These are phyloP conservation scores for Chytridium lagenaria DNA, from an alignment of 371 early-diverging fungal genomes.

Conservation along the genomic window DNA sequence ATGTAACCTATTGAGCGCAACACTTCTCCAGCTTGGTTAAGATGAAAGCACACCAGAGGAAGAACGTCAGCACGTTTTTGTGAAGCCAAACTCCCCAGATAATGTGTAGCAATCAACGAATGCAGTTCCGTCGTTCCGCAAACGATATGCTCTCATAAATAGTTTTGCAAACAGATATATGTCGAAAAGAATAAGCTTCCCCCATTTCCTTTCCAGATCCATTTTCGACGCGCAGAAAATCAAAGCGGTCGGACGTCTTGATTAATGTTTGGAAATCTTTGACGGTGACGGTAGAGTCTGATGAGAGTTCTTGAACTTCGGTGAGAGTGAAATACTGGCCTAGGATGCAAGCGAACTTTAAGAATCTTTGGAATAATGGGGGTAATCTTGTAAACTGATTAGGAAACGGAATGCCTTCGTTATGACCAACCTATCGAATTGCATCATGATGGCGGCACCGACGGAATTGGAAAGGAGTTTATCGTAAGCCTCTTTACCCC, in stretches of 20 bases:
- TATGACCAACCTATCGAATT: background rate
- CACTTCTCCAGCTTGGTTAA: background rate
- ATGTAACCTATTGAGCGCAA: background rate
- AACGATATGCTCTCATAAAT: background rate
- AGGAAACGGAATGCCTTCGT: background rate
- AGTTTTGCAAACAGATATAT: background rate
- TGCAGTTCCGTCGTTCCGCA: background rate
- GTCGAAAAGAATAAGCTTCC: background rate
- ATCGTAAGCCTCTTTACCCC: background rate
- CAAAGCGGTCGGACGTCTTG: background rate
- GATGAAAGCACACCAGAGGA: background rate
- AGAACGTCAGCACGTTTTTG: background rate
- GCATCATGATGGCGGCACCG: background rate
- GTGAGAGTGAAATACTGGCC: background rate
- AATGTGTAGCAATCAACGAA: background rate
- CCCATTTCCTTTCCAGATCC: background rate
- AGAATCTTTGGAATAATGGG: background rate
- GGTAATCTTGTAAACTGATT: background rate
- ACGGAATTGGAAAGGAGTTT: background rate
- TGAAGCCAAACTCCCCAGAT: background rate
- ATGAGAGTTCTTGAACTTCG: background rate
- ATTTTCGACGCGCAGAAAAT: background rate
- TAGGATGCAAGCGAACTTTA: background rate
- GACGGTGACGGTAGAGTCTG: background rate
- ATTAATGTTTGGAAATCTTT: background rate